Base-by-base conservation (phyloP, 495 filamentous ascomycete genomes). In the Daldinia childiae region DNA sequence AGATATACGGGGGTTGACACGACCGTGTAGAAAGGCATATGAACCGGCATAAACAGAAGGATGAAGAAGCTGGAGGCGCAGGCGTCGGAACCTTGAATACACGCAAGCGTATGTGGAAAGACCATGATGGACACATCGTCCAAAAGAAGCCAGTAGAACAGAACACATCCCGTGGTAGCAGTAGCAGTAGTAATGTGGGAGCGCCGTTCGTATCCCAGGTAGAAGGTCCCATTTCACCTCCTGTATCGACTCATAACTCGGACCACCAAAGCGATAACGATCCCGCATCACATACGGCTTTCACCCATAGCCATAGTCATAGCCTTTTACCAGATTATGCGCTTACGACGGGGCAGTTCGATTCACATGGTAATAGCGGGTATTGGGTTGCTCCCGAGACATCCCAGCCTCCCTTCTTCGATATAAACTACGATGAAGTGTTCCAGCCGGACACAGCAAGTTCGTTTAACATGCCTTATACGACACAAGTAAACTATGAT, bases 1-100 rank as follows among this genome's bases (percentile, higher is more conserved):
- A 43, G 45, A 56, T 52, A 68, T 17, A 17, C 60, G 9, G 24
- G 48, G 55, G 58, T 63, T 68, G 54, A 66, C 76, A 74, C 45
- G 76, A 62, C 17, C 6, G n/a, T 58, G 50, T 62, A 88, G 87
- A 86, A 34, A 80, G 88, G 64, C 88, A 90, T 69, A 86, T 89
- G 81, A 77, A 79, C 43, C 85, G 88, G 6, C 88, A 90, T 72
- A 80, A 80, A 36, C 85, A 88, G 75, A 87, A 87, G 64, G 88
- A 90, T 68, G 83, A 84, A 57, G 86, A 88, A 76, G 87, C 87
- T 24, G 88, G 87, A 0, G 88, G 87, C 1, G 82, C 84, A 52
- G 88, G 88, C 0, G 74, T 82, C 51, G 88, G 88, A 0, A 77
- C 87, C 29, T 70, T 90, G 58, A 85, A 87, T n/a, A 90, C 88